Evolutionary conservation across 2,329 filamentous ascomycete species (phyloP).

Genomic region (Penicillium sp.): DNA sequence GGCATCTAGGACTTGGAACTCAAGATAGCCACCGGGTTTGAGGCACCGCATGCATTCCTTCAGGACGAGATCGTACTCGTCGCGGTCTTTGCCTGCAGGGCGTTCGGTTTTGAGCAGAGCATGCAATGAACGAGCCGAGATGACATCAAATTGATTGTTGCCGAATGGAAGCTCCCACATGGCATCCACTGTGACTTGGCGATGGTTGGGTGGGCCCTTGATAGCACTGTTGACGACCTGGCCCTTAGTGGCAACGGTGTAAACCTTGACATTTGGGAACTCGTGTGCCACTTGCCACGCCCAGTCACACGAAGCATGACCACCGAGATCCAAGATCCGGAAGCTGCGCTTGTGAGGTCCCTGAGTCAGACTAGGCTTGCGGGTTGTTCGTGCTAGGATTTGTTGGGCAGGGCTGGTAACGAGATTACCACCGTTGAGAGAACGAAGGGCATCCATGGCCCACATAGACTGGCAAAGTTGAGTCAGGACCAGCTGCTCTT

Average conservation of each 20-base stretch:
- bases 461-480: slow-evolving; percentile 66
- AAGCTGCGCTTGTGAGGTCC: slow-evolving; percentile 47
- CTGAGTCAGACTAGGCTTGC: slow-evolving; percentile 25
- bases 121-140: slow-evolving; percentile 86
- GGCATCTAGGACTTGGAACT: slow-evolving; percentile 87
- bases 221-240: slow-evolving; percentile 74
- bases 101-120: slow-evolving; percentile 71
- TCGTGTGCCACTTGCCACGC: slow-evolving; percentile 89
- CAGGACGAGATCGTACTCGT: slow-evolving; percentile 87
- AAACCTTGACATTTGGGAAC: slow-evolving; percentile 82
- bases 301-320: slow-evolving; percentile 86
- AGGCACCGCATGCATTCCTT: slow-evolving; percentile 86
- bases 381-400: slow-evolving; percentile 24
- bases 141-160: slow-evolving; percentile 83
- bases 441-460: slow-evolving; percentile 63
- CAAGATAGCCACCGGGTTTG: slow-evolving; percentile 89
- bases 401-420: slow-evolving; percentile 56
- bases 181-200: slow-evolving; percentile 74
- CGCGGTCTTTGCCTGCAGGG: slow-evolving; percentile 66
- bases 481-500: slow-evolving; percentile 75
- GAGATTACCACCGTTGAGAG: slow-evolving; percentile 62
- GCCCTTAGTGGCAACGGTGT: slow-evolving; percentile 79
- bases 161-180: slow-evolving; percentile 83
- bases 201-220: slow-evolving; percentile 83
- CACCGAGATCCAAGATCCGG: slow-evolving; percentile 82